Evolutionary conservation across 2,329 filamentous ascomycete genomes (phyloP), one percentile per base, ranked within the genome.

Genomic region (Fusarium acutatum): DNA sequence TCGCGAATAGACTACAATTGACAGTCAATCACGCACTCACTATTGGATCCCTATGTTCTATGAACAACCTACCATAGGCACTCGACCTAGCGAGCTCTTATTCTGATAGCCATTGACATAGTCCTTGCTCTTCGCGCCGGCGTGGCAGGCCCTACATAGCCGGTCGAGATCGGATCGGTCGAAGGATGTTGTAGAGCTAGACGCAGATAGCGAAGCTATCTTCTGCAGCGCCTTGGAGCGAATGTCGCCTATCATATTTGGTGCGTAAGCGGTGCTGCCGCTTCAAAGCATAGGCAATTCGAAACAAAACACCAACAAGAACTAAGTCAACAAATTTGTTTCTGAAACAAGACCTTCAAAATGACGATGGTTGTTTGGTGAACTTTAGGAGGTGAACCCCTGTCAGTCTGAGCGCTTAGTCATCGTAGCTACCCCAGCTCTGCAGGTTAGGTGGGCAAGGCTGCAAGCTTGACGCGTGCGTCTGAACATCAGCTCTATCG

Each of bases 1-100:
- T 99, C 97, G 78, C 94, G 92, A 60, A 95, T 90, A 60, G 92
- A 94, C 94, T 97, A 80, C 28, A 59, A 65, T 37, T 54, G 64
- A 80, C 74, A 80, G 64, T 80, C 74, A 80, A 72, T 53, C 47
- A 41, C 26, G 44, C 58, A n/a, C 50, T 34, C 58, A 24, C 53
- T 34, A 41, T 38, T 30, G 28, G 12, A 32, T 40, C 41, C 35
- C 24, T 26, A 35, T 35, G 28, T 18, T 30, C 26, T 40, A 26
- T 60, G n/a, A 56, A 59, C 24, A 41, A 64, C 81, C 73, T 84
- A 92, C 90, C 90, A 92, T 92, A 18, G 90, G 90, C 60, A 88
- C 84, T 40, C 86, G 85, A 40, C 87, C 87, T 67, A 89, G 78
- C 8, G 86, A 85, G 30, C 81, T 79, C 59, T 82, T 84, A 26